Evolutionary conservation across 2,329 filamentous ascomycete species (phyloP), one percentile per base, ranked within the genome.

Genomic region (Echinosphaeria canescens): DNA sequence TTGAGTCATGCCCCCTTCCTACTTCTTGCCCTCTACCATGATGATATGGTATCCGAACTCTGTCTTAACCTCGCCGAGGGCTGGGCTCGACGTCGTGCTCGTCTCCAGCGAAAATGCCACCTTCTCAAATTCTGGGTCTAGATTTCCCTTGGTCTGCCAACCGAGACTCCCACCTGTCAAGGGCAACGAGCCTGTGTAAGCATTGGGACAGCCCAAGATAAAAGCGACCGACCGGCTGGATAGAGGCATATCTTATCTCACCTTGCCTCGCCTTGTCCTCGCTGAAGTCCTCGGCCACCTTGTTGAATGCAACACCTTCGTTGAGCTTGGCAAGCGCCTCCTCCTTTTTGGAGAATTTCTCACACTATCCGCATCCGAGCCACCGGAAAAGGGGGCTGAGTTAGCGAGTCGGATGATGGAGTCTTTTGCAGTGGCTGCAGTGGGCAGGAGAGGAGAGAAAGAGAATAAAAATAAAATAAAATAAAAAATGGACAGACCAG

Each of bases 291-390:
- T 64, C 53, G 8, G 76, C 76, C 5, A 82, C 74, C 25, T 75
- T 69, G 37, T 81, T 75, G 40, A 82, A 84, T 38, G 74, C 78
- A 27, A 56, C 57, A 2, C 75, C 73, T 4, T 56, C 63, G 22
- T 58, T 59, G 27, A 84, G 47, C 48, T 79, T 74, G 30, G 60
- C 62, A 11, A 81, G 44, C 1, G 76, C 76, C 42, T 80, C 71
- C 41, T 81, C 75, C 42, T 80, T 82, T 46, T 72, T 79, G n/a
- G 55, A 50, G 42, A 80, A 69, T 42, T 84, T 84, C 43, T 72
- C 71, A 39, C 76, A 82, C 52, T 71, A 25, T 23, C 23, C 2
- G 4, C 6, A 6, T 19, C 10, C 17, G 10, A 19, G 17, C 10
- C 17, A 19, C 5, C 9, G 15, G 24, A 13, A n/a, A 18, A 17